Evolutionary conservation across 2,329 filamentous ascomycete species (phyloP).

Genomic region (Lachnellula subtilissima): DNA sequence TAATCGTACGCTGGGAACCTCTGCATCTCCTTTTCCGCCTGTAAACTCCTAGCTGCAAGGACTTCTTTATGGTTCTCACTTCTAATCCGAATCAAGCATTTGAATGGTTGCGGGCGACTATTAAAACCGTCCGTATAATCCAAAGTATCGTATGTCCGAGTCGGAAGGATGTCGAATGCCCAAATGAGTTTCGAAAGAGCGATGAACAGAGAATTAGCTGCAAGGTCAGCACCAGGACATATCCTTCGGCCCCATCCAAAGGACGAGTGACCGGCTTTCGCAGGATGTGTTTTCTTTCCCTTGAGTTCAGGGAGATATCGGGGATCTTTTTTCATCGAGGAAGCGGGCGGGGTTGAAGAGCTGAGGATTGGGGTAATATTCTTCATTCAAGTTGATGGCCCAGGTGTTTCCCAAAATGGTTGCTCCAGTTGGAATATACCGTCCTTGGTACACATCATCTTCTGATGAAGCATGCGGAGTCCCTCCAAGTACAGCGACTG

Average conservation of each 20-base stretch:
- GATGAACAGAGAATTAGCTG: slow-evolving; percentile 44
- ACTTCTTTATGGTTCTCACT: slow-evolving; percentile 31
- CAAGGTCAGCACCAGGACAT: slow-evolving; percentile 54
- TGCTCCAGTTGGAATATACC: slow-evolving; percentile 37
- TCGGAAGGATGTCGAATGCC: slow-evolving; percentile 41
- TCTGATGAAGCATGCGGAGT: slow-evolving; percentile 39
- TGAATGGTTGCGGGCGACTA: slow-evolving; percentile 32
- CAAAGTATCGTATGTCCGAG: slow-evolving; percentile 21
- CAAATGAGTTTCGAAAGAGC: slow-evolving; percentile 47
- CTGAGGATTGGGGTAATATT: slow-evolving; percentile 39
- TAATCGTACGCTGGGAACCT: slow-evolving; percentile 21
- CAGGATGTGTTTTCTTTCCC: slow-evolving; percentile 17
- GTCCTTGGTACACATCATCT: slow-evolving; percentile 34
- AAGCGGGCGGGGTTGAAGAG: slow-evolving; percentile 41
- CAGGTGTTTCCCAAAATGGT: slow-evolving; percentile 37
- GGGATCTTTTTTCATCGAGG: slow-evolving; percentile 22
- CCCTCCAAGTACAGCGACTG: slow-evolving; percentile 43
- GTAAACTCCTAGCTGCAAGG: slow-evolving; percentile 30
- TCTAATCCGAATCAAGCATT: slow-evolving; percentile 28
- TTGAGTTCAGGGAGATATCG: slow-evolving; percentile 23
- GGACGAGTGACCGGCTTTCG: slow-evolving; percentile 29
- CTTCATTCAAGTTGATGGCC: slow-evolving; percentile 36
- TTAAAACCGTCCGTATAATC: slow-evolving; percentile 33
- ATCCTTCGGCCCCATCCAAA: slow-evolving; percentile 42
- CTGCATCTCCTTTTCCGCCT: slow-evolving; percentile 24